Conservation (phyloP, 306 rosid species). For the Vigna radiata region DNA sequence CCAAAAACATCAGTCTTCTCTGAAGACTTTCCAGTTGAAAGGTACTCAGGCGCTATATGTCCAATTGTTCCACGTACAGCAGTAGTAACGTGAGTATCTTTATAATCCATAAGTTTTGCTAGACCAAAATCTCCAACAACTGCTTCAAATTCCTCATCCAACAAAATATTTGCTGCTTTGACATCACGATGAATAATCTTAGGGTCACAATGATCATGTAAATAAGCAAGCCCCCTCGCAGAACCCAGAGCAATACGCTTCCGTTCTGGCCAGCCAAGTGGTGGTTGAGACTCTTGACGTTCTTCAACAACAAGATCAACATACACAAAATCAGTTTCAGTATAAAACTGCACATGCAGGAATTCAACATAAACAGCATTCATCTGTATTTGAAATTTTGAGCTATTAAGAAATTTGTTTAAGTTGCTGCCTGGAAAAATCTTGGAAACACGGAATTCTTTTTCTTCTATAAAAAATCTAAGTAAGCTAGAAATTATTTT, state of each 20-base stretch:
- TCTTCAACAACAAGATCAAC: constrained; percentile 56
- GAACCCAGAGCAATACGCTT: constrained; percentile 79
- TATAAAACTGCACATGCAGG: constrained; percentile 3
- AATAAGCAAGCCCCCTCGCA: constrained; percentile 93
- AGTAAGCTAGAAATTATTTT: constrained; percentile 7
- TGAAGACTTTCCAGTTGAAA: constrained; percentile 92
- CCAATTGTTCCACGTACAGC: constrained; percentile 96
- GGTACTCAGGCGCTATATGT: constrained; percentile 94
- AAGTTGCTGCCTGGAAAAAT: constrained; percentile 14
- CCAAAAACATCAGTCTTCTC: constrained; percentile 98
- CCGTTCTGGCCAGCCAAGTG: constrained; percentile 77
- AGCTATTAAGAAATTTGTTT: background rate
- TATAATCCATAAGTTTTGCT: constrained; percentile 93
- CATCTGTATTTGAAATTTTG: constrained; percentile 24
- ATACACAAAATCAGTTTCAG: constrained; percentile 24
- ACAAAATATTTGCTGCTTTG: constrained; percentile 92
- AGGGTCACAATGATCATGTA: constrained; percentile 97
- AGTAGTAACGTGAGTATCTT: constrained; percentile 93
- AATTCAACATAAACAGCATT: constrained; percentile 17
- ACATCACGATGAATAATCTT: constrained; percentile 96
- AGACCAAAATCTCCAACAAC: constrained; percentile 96
- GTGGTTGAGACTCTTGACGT: constrained; percentile 58
- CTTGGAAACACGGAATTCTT: background rate
- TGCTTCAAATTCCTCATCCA: constrained; percentile 93
- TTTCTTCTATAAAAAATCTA: background rate